These are phyloP conservation scores for Acer saccharum DNA, from an alignment of 345 rosid genomes.

Conservation along the genomic window DNA sequence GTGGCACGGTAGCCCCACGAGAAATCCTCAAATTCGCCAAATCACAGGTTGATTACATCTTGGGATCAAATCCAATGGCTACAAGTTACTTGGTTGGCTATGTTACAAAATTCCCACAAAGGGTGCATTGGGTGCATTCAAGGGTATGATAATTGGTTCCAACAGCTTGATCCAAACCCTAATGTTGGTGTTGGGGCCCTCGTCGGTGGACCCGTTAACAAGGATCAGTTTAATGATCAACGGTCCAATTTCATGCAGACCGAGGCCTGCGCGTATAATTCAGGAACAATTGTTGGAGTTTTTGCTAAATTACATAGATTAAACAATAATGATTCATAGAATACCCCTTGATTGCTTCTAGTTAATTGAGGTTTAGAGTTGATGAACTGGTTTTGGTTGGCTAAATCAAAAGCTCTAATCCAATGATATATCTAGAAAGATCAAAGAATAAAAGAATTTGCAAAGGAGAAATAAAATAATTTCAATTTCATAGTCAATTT, in stretches of 20 bases:
- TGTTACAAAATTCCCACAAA: conserved; percentile 46
- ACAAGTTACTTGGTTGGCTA: conserved; percentile 66
- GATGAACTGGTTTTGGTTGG: not conserved
- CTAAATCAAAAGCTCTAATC: not conserved
- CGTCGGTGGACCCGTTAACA: conserved; percentile 62
- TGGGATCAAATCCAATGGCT: conserved; percentile 57
- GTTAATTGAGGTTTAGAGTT: conserved; percentile 1
- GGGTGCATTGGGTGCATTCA: conserved; percentile 75
- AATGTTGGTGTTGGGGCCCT: conserved; percentile 51
- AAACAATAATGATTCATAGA: not conserved
- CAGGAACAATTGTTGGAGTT: conserved; percentile 54
- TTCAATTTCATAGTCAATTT: too few relatives aligned
- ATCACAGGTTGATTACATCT: conserved; percentile 63
- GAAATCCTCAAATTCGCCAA: conserved; percentile 35
- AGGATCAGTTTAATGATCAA: conserved; percentile 48
- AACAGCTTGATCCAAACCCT: conserved; percentile 43
- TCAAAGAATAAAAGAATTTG: too few relatives aligned
- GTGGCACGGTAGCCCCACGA: conserved; percentile 25
- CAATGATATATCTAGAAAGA: not conserved
- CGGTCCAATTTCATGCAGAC: conserved; percentile 50
- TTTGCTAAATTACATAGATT: conserved; percentile 43
- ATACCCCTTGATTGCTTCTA: not conserved
- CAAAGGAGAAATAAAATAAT: too few relatives aligned
- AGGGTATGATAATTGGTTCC: conserved; percentile 60
- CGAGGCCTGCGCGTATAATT: conserved; percentile 68